phyloP scores from a whole-genome alignment of 2,329 filamentous ascomycete species.

The Grosmannia serpens region DNA sequence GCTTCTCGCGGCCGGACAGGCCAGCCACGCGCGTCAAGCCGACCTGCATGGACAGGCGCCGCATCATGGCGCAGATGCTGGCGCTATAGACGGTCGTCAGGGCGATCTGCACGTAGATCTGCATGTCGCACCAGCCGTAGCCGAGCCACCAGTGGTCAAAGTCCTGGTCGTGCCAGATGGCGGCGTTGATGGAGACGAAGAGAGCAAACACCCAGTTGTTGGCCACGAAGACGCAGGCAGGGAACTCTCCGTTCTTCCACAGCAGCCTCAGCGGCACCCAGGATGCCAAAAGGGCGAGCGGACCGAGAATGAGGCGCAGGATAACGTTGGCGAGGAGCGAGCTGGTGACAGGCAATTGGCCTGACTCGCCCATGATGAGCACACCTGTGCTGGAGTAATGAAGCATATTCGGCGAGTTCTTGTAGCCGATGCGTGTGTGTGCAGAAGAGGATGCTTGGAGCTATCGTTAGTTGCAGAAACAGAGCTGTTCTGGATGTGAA shows the following conservation, averaged over 20 bases:
- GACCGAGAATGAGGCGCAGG: slow-evolving; percentile 34
- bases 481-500: not conserved
- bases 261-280: slow-evolving; percentile 41
- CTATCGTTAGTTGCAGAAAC: not conserved
- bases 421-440: not conserved
- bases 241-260: slow-evolving; percentile 40
- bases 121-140: slow-evolving; percentile 41
- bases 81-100: slow-evolving; percentile 33
- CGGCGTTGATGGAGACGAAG: slow-evolving; percentile 35
- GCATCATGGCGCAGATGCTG: slow-evolving; percentile 43
- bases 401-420: not conserved
- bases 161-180: slow-evolving; percentile 43
- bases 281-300: slow-evolving; percentile 32
- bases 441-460: not conserved
- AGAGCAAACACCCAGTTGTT: slow-evolving; percentile 35
- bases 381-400: slow-evolving; percentile 3
- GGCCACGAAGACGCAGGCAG: slow-evolving; percentile 37
- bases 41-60: slow-evolving; percentile 39
- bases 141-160: slow-evolving; percentile 39
- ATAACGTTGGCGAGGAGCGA: slow-evolving; percentile 32
- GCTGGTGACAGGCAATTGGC: not conserved
- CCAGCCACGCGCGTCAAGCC: slow-evolving; percentile 29
- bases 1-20: slow-evolving; percentile 28
- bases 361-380: slow-evolving; percentile 7
- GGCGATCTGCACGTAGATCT: slow-evolving; percentile 25